Percentiles rank a stretch among this genome's conserved stretches.
phyloP scores from a whole-genome alignment of 2,329 filamentous ascomycete species.

The Aspergillus pseudotamarii region DNA sequence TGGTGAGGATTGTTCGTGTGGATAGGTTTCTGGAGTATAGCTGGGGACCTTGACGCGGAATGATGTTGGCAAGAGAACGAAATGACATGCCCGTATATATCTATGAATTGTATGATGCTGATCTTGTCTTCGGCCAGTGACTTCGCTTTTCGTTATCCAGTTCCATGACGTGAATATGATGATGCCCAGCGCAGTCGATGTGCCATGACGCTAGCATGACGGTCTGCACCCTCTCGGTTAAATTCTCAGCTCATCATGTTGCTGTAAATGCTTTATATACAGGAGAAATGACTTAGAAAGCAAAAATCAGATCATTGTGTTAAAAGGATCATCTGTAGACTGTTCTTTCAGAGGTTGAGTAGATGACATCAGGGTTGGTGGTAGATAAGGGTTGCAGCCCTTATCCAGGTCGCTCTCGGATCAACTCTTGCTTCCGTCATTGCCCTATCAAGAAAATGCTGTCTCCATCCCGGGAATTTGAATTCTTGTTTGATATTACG shows the following conservation, averaged over 20 bases:
- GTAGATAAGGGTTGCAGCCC: background rate
- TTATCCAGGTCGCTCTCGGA: background rate
- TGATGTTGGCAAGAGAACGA: background rate
- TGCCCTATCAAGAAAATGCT: background rate
- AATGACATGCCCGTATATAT: background rate
- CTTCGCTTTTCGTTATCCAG: background rate
- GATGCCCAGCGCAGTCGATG: background rate
- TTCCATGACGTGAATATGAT: conserved; percentile 14
- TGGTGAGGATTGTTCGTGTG: background rate
- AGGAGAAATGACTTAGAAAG: background rate
- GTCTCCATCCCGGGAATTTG: background rate
- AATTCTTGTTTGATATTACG: too few relatives aligned
- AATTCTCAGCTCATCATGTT: background rate
- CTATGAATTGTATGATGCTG: background rate
- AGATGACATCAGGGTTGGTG: background rate
- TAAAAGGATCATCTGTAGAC: background rate
- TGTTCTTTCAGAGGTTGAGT: too few relatives aligned
- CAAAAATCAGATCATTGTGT: too few relatives aligned
- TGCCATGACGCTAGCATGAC: background rate
- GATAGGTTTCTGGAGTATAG: background rate
- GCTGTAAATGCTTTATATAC: background rate
- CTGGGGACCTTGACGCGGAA: background rate
- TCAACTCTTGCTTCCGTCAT: background rate
- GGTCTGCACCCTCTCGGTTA: background rate
- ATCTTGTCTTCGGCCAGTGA: background rate